Evolutionary conservation across 106 monocot species (phyloP), one percentile per base, ranked within the genome.

Genomic region (Cymbidium sinense): DNA sequence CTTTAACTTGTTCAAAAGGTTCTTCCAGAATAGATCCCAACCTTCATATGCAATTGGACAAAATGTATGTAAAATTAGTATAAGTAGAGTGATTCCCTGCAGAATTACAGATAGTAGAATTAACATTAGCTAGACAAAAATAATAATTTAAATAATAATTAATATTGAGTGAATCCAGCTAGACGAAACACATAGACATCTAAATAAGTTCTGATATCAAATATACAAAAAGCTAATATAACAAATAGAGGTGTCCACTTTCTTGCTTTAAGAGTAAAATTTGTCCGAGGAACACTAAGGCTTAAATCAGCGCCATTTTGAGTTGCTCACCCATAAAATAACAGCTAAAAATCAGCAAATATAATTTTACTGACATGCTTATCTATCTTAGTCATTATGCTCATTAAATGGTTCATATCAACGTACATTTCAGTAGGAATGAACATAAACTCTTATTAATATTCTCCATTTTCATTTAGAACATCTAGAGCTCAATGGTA

Each of bases 41-140:
- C 98, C 98, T 87, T 98, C 98, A 84, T 90, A 98, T 51, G 92
- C 69, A 81, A 98, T 75, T 58, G 94, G 94, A 33, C 86, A 87
- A 70, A 98, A 83, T 58, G 86, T 87, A 84, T 98, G 82, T 10
- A 90, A 33, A 43, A 85, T 35, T 47, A 98, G 98, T 79, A 98
- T 84, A 13, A 81, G 50, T 34, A 92, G 79, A 71, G 92, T 92
- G 64, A 92, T 76, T 50, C 85, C 93, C 96, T 98, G 91, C 62
- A 88, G 3, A 30, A 78, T 43, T 74, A 39, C 7, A 47, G 33
- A 2, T n/a, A 71, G 71, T n/a, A 74, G 43, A 74, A 10, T 74
- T 74, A 44, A 44, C n/a, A 74, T 44, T 74, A 74, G 74, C 25
- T 35, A 44, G 74, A 44, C 12, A 31, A 33, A 13, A 67, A 23